phyloP scores from a whole-genome alignment of 148 eudicot species.

The Rhododendron simsii region DNA sequence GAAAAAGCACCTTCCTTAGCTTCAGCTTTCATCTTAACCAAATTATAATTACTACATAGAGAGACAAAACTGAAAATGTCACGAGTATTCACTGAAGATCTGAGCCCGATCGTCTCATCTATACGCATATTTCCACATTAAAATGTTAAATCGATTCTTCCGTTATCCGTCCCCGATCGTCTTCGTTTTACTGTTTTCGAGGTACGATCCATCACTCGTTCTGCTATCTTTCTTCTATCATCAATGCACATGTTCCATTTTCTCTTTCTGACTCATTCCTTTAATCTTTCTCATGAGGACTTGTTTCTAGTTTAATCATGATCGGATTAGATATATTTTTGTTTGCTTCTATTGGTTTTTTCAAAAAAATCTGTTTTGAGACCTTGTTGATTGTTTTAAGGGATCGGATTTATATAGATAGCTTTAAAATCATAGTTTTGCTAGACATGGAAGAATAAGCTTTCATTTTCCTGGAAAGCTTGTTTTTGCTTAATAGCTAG shows the following conservation, averaged over 20 bases:
- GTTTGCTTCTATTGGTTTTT: not conserved
- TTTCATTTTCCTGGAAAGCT: not conserved
- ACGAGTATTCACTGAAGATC: constrained; percentile 14
- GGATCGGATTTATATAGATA: not conserved
- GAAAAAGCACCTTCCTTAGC: not conserved
- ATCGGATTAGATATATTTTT: constrained; percentile 9
- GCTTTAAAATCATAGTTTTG: not conserved
- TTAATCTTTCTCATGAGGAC: constrained; percentile 3
- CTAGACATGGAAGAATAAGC: not conserved
- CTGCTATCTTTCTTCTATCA: not conserved
- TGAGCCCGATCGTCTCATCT: constrained; percentile 8
- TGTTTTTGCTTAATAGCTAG: not conserved
- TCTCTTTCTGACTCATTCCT: not conserved
- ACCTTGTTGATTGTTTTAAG: not conserved
- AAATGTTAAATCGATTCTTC: constrained; percentile 28
- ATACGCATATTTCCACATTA: not conserved
- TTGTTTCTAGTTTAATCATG: not conserved
- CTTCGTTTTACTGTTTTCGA: constrained; percentile 33
- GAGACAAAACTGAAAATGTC: not conserved
- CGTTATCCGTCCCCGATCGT: constrained; percentile 43
- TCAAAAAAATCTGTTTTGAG: not conserved
- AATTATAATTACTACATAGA: not conserved
- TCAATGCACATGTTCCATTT: not conserved
- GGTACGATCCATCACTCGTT: constrained; percentile 29
- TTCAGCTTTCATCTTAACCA: not conserved